Evolutionary conservation across 2,329 filamentous ascomycete species (phyloP), one percentile per base, ranked within the genome.

Genomic region (Neonectria faginata): DNA sequence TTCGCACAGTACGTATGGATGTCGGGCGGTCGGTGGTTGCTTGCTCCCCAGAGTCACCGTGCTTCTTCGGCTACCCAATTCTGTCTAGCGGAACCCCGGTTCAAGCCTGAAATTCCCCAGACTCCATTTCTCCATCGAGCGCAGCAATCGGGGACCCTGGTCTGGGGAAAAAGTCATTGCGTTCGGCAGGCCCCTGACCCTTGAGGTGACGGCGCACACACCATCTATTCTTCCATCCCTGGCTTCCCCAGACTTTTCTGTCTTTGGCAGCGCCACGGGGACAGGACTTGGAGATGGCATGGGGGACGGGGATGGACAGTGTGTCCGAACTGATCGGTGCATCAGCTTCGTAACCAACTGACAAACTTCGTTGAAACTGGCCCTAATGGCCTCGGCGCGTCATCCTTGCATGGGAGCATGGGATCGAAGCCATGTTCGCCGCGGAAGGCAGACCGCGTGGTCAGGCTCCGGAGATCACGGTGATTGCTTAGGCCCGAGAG

Each of bases 241-340:
- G 75, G 48, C 68, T 77, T 76, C 76, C 76, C 76, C 76, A 70
- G 76, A 77, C 76, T 78, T 69, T 73, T 45, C 57, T 67, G 63
- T 57, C 62, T 65, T 22, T 52, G 51, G 44, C 65, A 47, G 39
- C 57, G 56, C 64, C 57, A 64, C 51, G 57, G 45, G 22, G 57
- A 47, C 45, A 56, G 45, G 36, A 57, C 39, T 57, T 41, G 51
- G 45, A 60, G 52, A 57, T 55, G 61, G 12, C 51, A 64, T 33
- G 11, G 10, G 2, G 31, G 31, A 33, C 31, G 31, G 31, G 31
- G 31, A 33, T 53, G 57, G 52, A 48, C 45, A 47, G 33, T 55
- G 51, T 20, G 51, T 20, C 47, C 50, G 22, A 20, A n/a, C 27
- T 39, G 31, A 41, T 27, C 44, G 57, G 60, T 56, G 61, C 25